A percentile compares a stretch with the other conserved stretches of the same genome.
These are phyloP conservation scores for Dicorynia guianensis DNA, from an alignment of 306 rosid genomes.

Conservation along the genomic window DNA sequence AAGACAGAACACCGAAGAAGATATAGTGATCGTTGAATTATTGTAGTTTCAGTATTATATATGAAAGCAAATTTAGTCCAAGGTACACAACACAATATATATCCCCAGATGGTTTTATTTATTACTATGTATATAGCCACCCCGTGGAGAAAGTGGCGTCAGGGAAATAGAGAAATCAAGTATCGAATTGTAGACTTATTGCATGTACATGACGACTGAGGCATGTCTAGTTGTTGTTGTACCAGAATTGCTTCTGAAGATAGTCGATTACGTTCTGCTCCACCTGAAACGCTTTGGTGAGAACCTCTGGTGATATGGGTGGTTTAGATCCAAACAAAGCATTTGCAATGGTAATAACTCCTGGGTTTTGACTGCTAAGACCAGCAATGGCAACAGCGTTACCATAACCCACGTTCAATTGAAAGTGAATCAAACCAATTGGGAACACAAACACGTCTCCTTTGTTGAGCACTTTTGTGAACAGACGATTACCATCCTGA, in stretches of 20 bases:
- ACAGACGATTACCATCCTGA: too few relatives aligned
- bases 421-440: slow-evolving; percentile 22
- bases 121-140: not conserved
- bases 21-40: not conserved
- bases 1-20: too few relatives aligned
- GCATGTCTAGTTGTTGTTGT: slow-evolving; percentile 32
- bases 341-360: slow-evolving; percentile 15
- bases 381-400: slow-evolving; percentile 10
- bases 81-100: not conserved
- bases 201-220: too few relatives aligned
- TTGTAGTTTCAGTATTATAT: slow-evolving; percentile 21
- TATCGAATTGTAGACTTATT: not conserved
- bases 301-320: slow-evolving; percentile 42
- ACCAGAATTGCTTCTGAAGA: slow-evolving; percentile 56
- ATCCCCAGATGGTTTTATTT: slow-evolving; percentile 30
- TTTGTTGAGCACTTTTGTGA: not conserved
- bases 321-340: slow-evolving; percentile 58
- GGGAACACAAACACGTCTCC: too few relatives aligned
- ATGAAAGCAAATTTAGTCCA: not conserved
- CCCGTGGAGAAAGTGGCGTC: not conserved
- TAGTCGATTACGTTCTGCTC: slow-evolving; percentile 28
- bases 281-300: slow-evolving; percentile 50
- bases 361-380: too few relatives aligned
- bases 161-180: not conserved
- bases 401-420: slow-evolving; percentile 4